Conservation (phyloP, 164 flowering plant genomes). For the Sedum album region DNA sequence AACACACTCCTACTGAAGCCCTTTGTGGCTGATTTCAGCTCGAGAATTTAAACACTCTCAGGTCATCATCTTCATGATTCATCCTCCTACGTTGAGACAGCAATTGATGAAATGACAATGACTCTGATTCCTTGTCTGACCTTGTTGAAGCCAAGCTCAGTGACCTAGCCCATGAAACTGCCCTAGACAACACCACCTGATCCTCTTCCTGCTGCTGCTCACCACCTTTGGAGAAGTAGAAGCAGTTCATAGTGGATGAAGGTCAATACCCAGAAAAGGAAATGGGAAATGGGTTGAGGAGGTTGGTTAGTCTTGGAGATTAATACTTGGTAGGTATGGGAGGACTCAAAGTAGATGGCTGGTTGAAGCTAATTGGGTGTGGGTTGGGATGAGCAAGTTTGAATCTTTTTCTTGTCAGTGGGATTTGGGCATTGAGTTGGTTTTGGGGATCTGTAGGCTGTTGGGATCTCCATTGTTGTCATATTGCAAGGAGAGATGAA, state of each 20-base stretch:
- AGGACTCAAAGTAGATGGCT: constrained; percentile 5
- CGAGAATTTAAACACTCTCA: constrained; percentile 58
- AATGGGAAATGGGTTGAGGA: neutral
- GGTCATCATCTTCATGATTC: constrained; percentile 31
- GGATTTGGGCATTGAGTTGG: too few relatives aligned
- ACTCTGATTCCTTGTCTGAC: constrained; percentile 29
- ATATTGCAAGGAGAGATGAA: neutral
- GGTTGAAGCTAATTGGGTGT: neutral
- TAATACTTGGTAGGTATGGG: neutral
- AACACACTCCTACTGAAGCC: constrained; percentile 62
- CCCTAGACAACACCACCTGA: constrained; percentile 24
- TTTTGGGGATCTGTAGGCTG: neutral
- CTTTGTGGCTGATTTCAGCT: constrained; percentile 70
- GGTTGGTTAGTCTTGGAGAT: neutral
- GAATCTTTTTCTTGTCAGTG: neutral
- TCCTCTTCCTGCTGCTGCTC: constrained; percentile 19
- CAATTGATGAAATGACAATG: constrained; percentile 18
- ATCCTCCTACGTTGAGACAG: constrained; percentile 22
- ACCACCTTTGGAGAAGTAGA: constrained; percentile 57
- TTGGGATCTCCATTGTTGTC: constrained; percentile 1
- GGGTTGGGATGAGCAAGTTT: neutral
- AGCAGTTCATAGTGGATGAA: constrained; percentile 51
- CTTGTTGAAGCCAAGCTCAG: constrained; percentile 61
- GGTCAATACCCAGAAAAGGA: neutral
- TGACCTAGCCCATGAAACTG: constrained; percentile 79